Percentiles rank a stretch among this genome's conserved stretches.
These are phyloP conservation scores for Carex kokanica DNA, from an alignment of 176 grass and related monocot species.

Conservation along the genomic window DNA sequence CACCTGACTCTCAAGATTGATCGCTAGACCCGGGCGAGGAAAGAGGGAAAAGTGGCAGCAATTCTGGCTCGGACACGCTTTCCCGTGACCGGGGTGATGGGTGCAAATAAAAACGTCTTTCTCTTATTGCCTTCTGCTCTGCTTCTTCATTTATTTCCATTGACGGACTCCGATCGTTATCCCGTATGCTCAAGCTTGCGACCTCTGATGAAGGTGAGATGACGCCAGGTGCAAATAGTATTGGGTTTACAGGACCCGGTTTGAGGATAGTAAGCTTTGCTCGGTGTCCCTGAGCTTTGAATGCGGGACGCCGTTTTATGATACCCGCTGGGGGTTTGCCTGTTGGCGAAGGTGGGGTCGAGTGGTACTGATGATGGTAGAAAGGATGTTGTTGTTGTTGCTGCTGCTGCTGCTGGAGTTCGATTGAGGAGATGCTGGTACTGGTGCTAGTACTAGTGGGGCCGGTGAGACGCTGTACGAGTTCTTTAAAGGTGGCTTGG, in stretches of 20 bases:
- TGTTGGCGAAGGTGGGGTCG: neutral
- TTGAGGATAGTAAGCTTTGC: conserved; percentile 43
- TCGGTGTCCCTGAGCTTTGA: conserved; percentile 28
- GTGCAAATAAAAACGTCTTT: conserved; percentile 53
- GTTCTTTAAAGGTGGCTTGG: conserved; percentile 46
- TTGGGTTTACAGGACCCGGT: conserved; percentile 4
- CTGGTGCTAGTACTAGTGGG: conserved; percentile 13
- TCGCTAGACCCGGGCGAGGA: conserved; percentile 5
- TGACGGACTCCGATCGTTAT: neutral
- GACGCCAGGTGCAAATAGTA: neutral
- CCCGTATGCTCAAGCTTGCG: conserved; percentile 6
- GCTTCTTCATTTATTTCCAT: conserved; percentile 30
- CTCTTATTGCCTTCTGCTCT: conserved; percentile 50
- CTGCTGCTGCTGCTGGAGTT: conserved; percentile 2
- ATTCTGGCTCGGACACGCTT: conserved; percentile 21
- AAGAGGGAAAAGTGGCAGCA: conserved; percentile 29
- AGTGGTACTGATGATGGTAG: conserved; percentile 11
- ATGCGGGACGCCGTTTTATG: conserved; percentile 29
- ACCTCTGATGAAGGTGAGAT: conserved; percentile 30
- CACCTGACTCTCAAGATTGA: neutral
- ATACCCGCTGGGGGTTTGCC: conserved; percentile 3
- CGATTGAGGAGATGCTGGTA: neutral
- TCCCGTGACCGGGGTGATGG: conserved; percentile 24
- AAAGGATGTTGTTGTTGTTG: neutral
- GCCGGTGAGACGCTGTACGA: conserved; percentile 53